These are phyloP conservation scores for Rhododendron mucronatum DNA, from an alignment of 148 eudicot genomes.

Conservation along the genomic window DNA sequence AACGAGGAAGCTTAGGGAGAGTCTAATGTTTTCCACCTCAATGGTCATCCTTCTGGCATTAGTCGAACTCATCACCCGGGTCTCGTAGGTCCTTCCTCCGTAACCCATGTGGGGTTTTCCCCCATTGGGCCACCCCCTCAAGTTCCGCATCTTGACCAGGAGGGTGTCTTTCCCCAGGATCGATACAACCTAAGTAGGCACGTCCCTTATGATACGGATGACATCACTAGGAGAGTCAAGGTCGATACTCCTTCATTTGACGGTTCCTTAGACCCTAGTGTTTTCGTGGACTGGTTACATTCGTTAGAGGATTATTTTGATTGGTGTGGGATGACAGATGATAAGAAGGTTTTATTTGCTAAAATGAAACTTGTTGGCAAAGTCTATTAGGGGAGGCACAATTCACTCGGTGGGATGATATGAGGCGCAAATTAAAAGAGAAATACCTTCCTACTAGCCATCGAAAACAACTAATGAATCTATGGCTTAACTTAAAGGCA, in stretches of 20 bases:
- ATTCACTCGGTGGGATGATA: background rate
- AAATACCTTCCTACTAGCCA: background rate
- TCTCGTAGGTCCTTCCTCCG: background rate
- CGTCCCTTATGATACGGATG: background rate
- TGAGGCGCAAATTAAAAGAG: background rate
- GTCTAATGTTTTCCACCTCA: background rate
- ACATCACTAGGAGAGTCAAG: background rate
- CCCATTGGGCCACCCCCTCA: background rate
- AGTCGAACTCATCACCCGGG: background rate
- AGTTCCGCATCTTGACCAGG: background rate
- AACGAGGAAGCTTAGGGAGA: background rate
- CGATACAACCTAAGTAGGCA: background rate
- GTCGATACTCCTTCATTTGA: background rate
- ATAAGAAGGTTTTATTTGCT: background rate
- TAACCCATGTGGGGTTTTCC: background rate
- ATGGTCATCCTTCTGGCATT: background rate
- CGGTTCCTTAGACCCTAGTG: background rate
- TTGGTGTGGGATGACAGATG: background rate
- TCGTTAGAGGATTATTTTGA: background rate
- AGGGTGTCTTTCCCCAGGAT: background rate
- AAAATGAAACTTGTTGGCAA: background rate
- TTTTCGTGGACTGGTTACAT: background rate
- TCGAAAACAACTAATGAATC: background rate
- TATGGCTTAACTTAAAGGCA: background rate
- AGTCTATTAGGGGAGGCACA: background rate